Evolutionary conservation across 257 asterid species (phyloP), one percentile per base, ranked within the genome.

Genomic region (Solanum bulbocastanum): DNA sequence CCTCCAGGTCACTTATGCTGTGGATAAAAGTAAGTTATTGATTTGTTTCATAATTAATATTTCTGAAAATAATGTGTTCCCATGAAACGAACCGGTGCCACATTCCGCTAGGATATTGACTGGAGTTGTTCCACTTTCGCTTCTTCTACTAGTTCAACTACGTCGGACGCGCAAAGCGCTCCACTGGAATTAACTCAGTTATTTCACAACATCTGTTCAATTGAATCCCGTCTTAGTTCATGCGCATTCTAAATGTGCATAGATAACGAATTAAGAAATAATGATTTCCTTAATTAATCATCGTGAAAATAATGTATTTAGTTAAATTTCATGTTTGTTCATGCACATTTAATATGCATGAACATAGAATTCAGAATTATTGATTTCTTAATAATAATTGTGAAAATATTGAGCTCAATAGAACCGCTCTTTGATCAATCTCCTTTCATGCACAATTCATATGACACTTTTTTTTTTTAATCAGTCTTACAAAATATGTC

Each of bases 1-100:
- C 86, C 56, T 92, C 86, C 92, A 81, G 23, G 91, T 87, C 65
- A 27, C 91, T 72, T 84, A 87, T 33, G 93, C 92, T 86, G 88
- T 11, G 74, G 4, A 76, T 6, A 52, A 73, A 36, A 10, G 49
- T 73, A 10, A 73, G 32, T 73, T 73, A 0, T 22, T 73, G 4
- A 5, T 30, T 30, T 30, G 30, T 73, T 36, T 36, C 10, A 36
- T 35, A 20, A 18, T 35, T 72, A 20, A 33, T 68, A 1, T n/a
- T n/a, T 65, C 1, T 13, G 11, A 30, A 69, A 30, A 69, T 6
- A 69, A 30, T 30, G 23, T 30, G 10, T 69, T n/a, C n/a, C n/a
- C n/a, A n/a, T n/a, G n/a, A n/a, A n/a, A n/a, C n/a, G n/a, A n/a
- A n/a, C n/a, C n/a, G n/a, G n/a, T n/a, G n/a, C n/a, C n/a, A n/a